Evolutionary conservation across 495 filamentous ascomycete genomes (phyloP), one percentile per base, ranked within the genome.

Genomic region (Trichoderma reesei): DNA sequence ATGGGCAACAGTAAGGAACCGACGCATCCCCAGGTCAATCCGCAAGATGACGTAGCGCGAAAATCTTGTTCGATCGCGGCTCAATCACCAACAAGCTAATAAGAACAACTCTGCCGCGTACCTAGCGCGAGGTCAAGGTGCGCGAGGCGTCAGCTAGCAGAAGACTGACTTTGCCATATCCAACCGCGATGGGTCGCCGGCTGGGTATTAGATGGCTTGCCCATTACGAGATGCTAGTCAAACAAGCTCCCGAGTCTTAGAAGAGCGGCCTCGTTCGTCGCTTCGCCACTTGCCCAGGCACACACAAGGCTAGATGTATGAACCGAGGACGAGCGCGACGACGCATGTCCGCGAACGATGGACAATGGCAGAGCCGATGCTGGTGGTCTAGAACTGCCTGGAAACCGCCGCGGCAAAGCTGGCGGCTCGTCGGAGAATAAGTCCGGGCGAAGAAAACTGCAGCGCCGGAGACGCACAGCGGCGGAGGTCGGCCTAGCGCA

Each of bases 201-300:
- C 14, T 18, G 18, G 44, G 16, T n/a, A 3, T 20, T 48, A 26
- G 26, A 26, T 48, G 9, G 44, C 18, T 48, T 48, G n/a, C 8
- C 44, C n/a, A 48, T 48, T 48, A 48, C 44, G 44, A 48, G 44
- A 16, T 48, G 20, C 44, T 48, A 48, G 44, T 18, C 44, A 48
- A 20, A 18, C 20, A 48, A 48, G 44, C 44, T 48, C 44, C 44
- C 44, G 44, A 18, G 38, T 20, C 20, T 48, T 48, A 18, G 44
- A 48, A 18, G 7, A 18, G 44, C 16, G 18, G 26, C 26, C 26
- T 26, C 26, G 26, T 26, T 26, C 26, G n/a, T 8, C n/a, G 1
- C 44, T 9, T 9, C 44, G 44, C 9, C 44, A 48, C 20, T 48
- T 16, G 44, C 5, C 44, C 44, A 20, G 9, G 44, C 44, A 18